These are phyloP conservation scores for Colletotrichum lini DNA, from an alignment of 2,329 filamentous ascomycete species.

Conservation along the genomic window DNA sequence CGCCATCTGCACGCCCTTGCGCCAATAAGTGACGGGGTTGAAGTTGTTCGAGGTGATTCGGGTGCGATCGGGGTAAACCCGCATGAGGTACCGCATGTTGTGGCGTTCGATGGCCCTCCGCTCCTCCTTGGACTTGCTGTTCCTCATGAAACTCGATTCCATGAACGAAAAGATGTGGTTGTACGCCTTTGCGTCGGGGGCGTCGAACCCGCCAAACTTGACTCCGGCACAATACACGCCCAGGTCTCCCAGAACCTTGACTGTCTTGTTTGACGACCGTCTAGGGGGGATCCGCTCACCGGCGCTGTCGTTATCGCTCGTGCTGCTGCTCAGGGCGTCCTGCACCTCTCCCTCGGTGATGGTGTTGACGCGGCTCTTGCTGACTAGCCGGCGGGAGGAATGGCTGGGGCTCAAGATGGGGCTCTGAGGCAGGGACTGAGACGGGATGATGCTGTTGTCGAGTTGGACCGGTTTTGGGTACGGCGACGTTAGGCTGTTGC, in stretches of 20 bases:
- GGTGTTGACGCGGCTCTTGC: slow-evolving; percentile 69
- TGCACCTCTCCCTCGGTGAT: slow-evolving; percentile 71
- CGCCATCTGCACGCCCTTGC: slow-evolving; percentile 96
- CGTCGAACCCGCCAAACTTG: slow-evolving; percentile 87
- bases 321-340: slow-evolving; percentile 70
- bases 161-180: slow-evolving; percentile 98
- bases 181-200: slow-evolving; percentile 83
- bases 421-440: slow-evolving; percentile 68
- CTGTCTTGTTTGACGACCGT: slow-evolving; percentile 86
- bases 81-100: slow-evolving; percentile 92
- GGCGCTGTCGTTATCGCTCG: slow-evolving; percentile 85
- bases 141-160: slow-evolving; percentile 87
- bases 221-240: slow-evolving; percentile 83
- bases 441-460: slow-evolving; percentile 70
- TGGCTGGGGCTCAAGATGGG: slow-evolving; percentile 66
- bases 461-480: slow-evolving; percentile 74
- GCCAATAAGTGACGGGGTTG: slow-evolving; percentile 93
- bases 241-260: slow-evolving; percentile 84
- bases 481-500: slow-evolving; percentile 84
- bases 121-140: slow-evolving; percentile 81
- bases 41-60: slow-evolving; percentile 94
- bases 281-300: slow-evolving; percentile 70
- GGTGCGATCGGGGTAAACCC: slow-evolving; percentile 89
- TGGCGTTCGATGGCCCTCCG: slow-evolving; percentile 88
- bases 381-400: slow-evolving; percentile 63